phyloP scores from a whole-genome alignment of 164 flowering plant genomes.

The Platanus orientalis region DNA sequence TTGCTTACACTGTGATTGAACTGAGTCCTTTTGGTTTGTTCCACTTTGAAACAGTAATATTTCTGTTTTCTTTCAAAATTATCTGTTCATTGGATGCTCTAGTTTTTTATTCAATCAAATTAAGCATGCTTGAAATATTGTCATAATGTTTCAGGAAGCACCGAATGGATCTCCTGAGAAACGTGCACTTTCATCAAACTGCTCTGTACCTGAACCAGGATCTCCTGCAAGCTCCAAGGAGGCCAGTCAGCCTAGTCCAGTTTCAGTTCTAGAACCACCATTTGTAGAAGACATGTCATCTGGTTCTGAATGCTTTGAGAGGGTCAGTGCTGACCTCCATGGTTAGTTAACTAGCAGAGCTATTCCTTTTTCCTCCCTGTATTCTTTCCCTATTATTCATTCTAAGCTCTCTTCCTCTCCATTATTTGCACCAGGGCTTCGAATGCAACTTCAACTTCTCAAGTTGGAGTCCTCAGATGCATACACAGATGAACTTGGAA shows the following conservation, averaged over 20 bases:
- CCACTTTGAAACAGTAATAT: no score
- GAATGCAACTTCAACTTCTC: slow-evolving; percentile 47
- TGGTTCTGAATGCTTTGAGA: slow-evolving; percentile 75
- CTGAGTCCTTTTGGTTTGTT: no score
- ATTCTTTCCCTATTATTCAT: not conserved
- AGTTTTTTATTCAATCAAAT: no score
- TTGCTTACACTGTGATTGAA: no score
- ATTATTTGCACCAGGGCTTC: slow-evolving; percentile 29
- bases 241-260: slow-evolving; percentile 74
- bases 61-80: no score
- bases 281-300: slow-evolving; percentile 61
- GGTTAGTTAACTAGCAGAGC: slow-evolving; percentile 32
- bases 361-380: not conserved
- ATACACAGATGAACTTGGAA: slow-evolving; percentile 39
- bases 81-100: no score
- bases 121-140: no score
- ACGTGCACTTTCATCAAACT: slow-evolving; percentile 18
- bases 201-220: slow-evolving; percentile 34
- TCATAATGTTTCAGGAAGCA: slow-evolving; percentile 36
- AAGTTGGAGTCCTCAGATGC: slow-evolving; percentile 42
- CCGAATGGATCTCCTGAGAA: slow-evolving; percentile 16
- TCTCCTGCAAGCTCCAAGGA: slow-evolving; percentile 58
- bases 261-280: slow-evolving; percentile 70
- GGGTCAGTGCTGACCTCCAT: slow-evolving; percentile 70
- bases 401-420: not conserved